A percentile compares a stretch with the other conserved stretches of the same genome.
phyloP scores from a whole-genome alignment of 2,329 filamentous ascomycete genomes.

The Phialophora chinensis region DNA sequence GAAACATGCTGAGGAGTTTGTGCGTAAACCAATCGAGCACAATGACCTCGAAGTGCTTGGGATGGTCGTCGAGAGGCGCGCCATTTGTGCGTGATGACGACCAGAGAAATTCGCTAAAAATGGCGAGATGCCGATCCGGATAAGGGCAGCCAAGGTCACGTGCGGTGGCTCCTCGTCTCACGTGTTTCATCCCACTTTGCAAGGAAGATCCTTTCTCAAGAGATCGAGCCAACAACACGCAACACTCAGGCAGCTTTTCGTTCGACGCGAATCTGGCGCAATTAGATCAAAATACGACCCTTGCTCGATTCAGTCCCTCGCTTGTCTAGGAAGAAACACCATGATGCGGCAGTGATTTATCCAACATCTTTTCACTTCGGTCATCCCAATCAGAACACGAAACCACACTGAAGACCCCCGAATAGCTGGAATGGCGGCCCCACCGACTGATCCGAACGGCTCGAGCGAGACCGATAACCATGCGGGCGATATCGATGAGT shows the following conservation, averaged over 20 bases:
- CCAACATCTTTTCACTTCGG: not conserved
- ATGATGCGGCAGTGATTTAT: not conserved
- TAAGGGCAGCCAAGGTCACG: not conserved
- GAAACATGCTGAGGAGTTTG: slow-evolving; percentile 26
- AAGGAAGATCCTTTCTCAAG: not conserved
- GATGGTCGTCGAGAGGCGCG: slow-evolving; percentile 23
- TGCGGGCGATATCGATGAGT: not conserved
- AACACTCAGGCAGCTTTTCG: not conserved
- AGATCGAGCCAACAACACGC: not conserved
- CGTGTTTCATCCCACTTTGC: not conserved
- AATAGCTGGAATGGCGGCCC: slow-evolving; percentile 26
- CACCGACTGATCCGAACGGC: slow-evolving; percentile 17
- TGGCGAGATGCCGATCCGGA: not conserved
- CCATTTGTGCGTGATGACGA: slow-evolving; percentile 34
- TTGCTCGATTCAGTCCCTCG: not conserved
- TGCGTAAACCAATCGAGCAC: slow-evolving; percentile 27
- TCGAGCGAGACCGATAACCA: not conserved
- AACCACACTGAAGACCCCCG: slow-evolving; percentile 2
- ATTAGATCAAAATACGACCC: not conserved
- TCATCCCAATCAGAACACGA: slow-evolving; percentile 18
- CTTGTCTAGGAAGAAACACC: not conserved
- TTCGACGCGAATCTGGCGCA: not conserved
- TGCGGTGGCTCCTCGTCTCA: not conserved
- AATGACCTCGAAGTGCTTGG: slow-evolving; percentile 15
- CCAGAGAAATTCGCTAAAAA: not conserved